Percentiles rank a stretch among this genome's conserved stretches.
These are phyloP conservation scores for Phaseolus coccineus DNA, from an alignment of 331 rosid species.

Conservation along the genomic window DNA sequence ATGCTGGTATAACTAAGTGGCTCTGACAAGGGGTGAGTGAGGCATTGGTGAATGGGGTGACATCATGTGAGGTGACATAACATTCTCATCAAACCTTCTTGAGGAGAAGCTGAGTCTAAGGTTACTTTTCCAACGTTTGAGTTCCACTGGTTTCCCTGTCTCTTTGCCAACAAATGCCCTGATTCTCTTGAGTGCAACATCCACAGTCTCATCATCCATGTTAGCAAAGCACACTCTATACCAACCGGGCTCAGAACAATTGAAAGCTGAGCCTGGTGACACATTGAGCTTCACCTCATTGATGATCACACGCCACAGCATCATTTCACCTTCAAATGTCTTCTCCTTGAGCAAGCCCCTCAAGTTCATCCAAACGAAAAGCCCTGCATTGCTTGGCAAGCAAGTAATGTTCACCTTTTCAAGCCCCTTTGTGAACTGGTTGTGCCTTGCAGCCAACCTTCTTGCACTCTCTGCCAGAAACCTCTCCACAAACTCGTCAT, in stretches of 20 bases:
- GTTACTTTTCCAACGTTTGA: conserved; percentile 53
- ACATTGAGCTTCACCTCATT: conserved; percentile 85
- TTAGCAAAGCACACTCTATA: conserved; percentile 92
- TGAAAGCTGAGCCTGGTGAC: conserved; percentile 83
- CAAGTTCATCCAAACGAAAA: conserved; percentile 88
- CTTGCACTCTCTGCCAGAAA: conserved; percentile 62
- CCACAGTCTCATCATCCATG: conserved; percentile 78
- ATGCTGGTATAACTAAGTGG: conserved; percentile 50
- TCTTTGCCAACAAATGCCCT: conserved; percentile 61
- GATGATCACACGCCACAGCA: conserved; percentile 69
- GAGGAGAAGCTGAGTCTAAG: conserved; percentile 65
- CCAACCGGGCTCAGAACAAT: conserved; percentile 89
- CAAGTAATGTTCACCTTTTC: conserved; percentile 67
- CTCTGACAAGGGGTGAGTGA: conserved; percentile 83
- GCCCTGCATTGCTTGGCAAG: conserved; percentile 79
- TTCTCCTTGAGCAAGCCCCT: conserved; percentile 57
- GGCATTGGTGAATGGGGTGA: conserved; percentile 87
- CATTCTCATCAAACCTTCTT: conserved; percentile 63
- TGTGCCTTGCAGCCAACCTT: conserved; percentile 57
- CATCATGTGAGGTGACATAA: conserved; percentile 66
- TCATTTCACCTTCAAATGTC: conserved; percentile 78
- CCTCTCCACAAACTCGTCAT: conserved; percentile 54
- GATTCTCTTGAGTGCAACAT: conserved; percentile 74
- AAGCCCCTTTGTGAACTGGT: conserved; percentile 60
- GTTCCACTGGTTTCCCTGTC: conserved; percentile 38